Percentiles rank a stretch among this genome's conserved stretches.
These are phyloP conservation scores for Zasmidium cellare DNA, from an alignment of 2,329 filamentous ascomycete species.

Conservation along the genomic window DNA sequence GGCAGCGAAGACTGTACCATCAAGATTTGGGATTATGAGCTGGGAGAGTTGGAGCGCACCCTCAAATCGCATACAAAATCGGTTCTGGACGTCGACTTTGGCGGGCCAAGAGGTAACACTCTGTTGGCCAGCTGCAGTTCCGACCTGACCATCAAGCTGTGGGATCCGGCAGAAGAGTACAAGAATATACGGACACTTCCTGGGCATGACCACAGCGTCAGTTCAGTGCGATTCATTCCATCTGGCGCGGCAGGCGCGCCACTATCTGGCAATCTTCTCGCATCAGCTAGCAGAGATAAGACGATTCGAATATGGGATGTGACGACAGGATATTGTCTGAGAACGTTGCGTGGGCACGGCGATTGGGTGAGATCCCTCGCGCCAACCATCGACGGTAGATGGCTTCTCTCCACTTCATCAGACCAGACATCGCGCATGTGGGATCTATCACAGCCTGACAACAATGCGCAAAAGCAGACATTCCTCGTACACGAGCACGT, in stretches of 20 bases:
- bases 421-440: slow-evolving; percentile 81
- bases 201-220: slow-evolving; percentile 90
- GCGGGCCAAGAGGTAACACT: slow-evolving; percentile 76
- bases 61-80: slow-evolving; percentile 90
- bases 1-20: slow-evolving; percentile 91
- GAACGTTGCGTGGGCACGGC: slow-evolving; percentile 80
- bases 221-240: slow-evolving; percentile 83
- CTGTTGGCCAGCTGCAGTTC: slow-evolving; percentile 82
- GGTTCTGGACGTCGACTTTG: slow-evolving; percentile 86
- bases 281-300: slow-evolving; percentile 82
- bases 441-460: slow-evolving; percentile 76
- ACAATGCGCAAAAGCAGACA: slow-evolving; percentile 62
- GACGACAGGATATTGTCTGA: slow-evolving; percentile 87
- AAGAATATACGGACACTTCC: slow-evolving; percentile 91
- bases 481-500: slow-evolving; percentile 85
- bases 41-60: slow-evolving; percentile 85
- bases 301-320: slow-evolving; percentile 89
- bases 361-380: slow-evolving; percentile 91
- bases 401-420: slow-evolving; percentile 77
- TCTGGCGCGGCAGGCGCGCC: slow-evolving; percentile 76
- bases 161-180: slow-evolving; percentile 90
- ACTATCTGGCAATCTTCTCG: slow-evolving; percentile 79
- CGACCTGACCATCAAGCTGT: slow-evolving; percentile 90
- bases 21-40: slow-evolving; percentile 96
- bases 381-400: slow-evolving; percentile 80